A percentile compares a stretch with the other conserved stretches of the same genome.
These are phyloP conservation scores for Colletotrichum eleusines DNA, from an alignment of 2,329 filamentous ascomycete species.

Conservation along the genomic window DNA sequence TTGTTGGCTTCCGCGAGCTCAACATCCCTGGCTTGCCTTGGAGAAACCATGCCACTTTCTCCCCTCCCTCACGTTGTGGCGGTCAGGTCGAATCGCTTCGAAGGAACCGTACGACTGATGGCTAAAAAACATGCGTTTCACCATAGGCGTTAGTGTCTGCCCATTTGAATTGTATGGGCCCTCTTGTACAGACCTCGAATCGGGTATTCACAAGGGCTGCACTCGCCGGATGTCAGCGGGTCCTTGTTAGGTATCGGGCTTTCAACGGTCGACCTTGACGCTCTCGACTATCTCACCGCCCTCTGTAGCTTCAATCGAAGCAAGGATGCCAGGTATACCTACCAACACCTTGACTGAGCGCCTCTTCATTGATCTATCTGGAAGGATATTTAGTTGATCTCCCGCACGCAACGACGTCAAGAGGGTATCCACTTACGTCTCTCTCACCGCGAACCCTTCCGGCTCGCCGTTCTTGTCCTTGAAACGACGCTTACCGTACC, in stretches of 20 bases:
- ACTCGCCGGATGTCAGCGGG: constrained; percentile 13
- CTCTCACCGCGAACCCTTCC: constrained; percentile 46
- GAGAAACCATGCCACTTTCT: neutral
- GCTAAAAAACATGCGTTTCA: neutral
- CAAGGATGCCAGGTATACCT: constrained; percentile 42
- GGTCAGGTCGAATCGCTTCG: neutral
- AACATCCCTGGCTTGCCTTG: constrained; percentile 8
- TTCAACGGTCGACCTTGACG: constrained; percentile 21
- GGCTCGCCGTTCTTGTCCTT: constrained; percentile 44
- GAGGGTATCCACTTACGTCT: constrained; percentile 43
- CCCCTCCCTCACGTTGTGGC: neutral
- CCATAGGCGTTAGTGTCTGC: neutral
- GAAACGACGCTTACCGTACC: constrained; percentile 46
- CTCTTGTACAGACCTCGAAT: neutral
- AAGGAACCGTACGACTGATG: neutral
- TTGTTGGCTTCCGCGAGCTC: constrained; percentile 31
- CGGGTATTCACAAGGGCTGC: neutral
- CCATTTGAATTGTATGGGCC: neutral
- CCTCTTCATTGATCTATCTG: constrained; percentile 46
- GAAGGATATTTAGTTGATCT: constrained; percentile 13
- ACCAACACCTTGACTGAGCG: constrained; percentile 44
- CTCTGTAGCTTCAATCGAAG: constrained; percentile 43
- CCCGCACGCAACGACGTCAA: constrained; percentile 7
- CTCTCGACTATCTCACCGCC: constrained; percentile 23
- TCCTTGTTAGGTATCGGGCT: constrained; percentile 5